Evolutionary conservation across 139 green algal genomes (phyloP), one percentile per base, ranked within the genome.

Genomic region (Dunaliella primolecta): DNA sequence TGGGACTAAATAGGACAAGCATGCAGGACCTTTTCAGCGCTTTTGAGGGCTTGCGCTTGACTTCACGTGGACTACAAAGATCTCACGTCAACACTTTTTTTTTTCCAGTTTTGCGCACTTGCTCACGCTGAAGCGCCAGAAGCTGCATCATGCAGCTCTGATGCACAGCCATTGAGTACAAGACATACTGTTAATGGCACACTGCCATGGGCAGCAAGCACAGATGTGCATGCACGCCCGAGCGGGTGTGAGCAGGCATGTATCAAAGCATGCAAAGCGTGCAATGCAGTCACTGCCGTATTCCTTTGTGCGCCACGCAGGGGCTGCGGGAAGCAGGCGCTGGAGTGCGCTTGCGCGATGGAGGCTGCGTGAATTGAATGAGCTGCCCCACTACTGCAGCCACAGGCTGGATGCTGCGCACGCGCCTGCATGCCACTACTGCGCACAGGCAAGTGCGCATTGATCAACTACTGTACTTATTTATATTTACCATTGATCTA

Each of bases 281-380:
- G n/a, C n/a, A n/a, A n/a, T n/a, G n/a, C n/a, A n/a, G n/a, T n/a
- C 46, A 25, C 46, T 64, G 46, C 46, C 15, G 46, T 15, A 64
- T 64, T 64, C 46, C 46, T 72, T 29, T 72, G 56, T 20, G 56
- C 23, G 56, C 56, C 23, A 23, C 23, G 56, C 56, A 77, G 71
- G 71, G 11, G 29, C 55, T 25, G 75, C 86, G 1, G 87, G 87
- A 57, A 87, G 83, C n/a, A 89, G 91, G 33, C 88, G 92, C 34
- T 98, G 95, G 95, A 94, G 88, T 21, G 86, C 89, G 0, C 86
- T 96, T 2, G 95, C 97, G 3, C 77, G 82, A 31, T 98, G 96
- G 96, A 89, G 88, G 21, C 89, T 99, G 75, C 31, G 84, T 0
- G 97, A 99, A 90, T 96, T 98, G 78, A 99, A 99, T 82, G 97